phyloP scores from a whole-genome alignment of 495 filamentous ascomycete species.

The Penicillium daleae region DNA sequence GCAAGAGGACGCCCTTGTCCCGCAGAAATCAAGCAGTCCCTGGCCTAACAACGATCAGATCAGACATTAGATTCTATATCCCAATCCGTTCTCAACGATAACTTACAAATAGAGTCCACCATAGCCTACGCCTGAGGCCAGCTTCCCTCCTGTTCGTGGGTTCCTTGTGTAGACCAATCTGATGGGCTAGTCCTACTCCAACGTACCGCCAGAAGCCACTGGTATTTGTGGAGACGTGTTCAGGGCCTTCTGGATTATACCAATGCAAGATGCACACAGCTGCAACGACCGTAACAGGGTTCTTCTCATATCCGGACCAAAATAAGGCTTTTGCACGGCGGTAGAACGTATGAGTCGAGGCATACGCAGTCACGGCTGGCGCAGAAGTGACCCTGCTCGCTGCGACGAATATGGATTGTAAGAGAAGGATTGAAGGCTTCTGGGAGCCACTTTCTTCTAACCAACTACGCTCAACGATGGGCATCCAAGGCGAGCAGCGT shows the following conservation, averaged over 20 bases:
- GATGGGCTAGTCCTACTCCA: constrained; percentile 31
- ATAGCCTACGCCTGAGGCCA: constrained; percentile 27
- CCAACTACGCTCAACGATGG: constrained; percentile 32
- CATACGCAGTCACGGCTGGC: constrained; percentile 28
- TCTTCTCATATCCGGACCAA: constrained; percentile 34
- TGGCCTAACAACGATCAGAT: constrained; percentile 21
- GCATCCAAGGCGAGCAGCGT: constrained; percentile 33
- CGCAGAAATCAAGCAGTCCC: constrained; percentile 34
- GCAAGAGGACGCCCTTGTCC: constrained; percentile 32
- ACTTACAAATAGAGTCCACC: constrained; percentile 37
- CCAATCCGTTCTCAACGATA: not conserved
- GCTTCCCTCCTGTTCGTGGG: constrained; percentile 21
- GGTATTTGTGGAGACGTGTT: constrained; percentile 34
- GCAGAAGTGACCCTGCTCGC: constrained; percentile 32
- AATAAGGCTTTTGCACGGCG: constrained; percentile 32
- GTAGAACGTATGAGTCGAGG: constrained; percentile 31
- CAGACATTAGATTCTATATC: not conserved
- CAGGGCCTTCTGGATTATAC: constrained; percentile 33
- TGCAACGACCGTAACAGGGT: constrained; percentile 31
- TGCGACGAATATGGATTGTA: constrained; percentile 32
- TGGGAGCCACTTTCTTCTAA: constrained; percentile 24
- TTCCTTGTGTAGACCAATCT: constrained; percentile 34
- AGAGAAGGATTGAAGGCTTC: constrained; percentile 28
- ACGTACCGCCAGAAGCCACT: constrained; percentile 36
- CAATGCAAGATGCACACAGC: constrained; percentile 34